Evolutionary conservation across 129 eudicot species (phyloP).

Genomic region (Glebionis coronaria): DNA sequence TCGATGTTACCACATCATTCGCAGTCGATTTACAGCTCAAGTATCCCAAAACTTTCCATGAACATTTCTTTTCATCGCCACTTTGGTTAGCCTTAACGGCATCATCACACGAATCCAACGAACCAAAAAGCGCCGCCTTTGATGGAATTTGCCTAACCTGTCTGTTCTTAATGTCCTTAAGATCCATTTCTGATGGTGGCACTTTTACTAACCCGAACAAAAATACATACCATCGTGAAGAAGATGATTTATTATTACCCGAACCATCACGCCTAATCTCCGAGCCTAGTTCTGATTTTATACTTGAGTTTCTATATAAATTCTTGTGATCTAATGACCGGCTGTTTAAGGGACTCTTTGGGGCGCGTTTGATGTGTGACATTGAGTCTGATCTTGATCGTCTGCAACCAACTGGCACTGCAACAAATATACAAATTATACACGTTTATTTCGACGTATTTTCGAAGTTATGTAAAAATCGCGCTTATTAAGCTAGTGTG

Average conservation of each 20-base stretch:
- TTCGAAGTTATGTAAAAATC: not conserved
- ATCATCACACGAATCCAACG: slow-evolving; percentile 23
- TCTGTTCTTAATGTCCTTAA: slow-evolving; percentile 64
- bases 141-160: slow-evolving; percentile 42
- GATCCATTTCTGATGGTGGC: slow-evolving; percentile 67
- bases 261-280: slow-evolving; percentile 33
- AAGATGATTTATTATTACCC: slow-evolving; percentile 37
- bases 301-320: slow-evolving; percentile 39
- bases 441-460: not conserved
- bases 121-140: slow-evolving; percentile 8
- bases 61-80: slow-evolving; percentile 31
- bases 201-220: slow-evolving; percentile 52
- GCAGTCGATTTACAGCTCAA: slow-evolving; percentile 61
- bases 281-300: slow-evolving; percentile 28
- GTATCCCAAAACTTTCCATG: slow-evolving; percentile 50
- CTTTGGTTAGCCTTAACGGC: slow-evolving; percentile 21
- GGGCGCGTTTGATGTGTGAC: slow-evolving; percentile 21
- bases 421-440: not conserved
- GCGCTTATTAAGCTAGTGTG: not conserved
- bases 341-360: slow-evolving; percentile 22
- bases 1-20: slow-evolving; percentile 45
- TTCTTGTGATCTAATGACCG: slow-evolving; percentile 46
- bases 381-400: slow-evolving; percentile 45
- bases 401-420: slow-evolving; percentile 23
- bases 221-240: slow-evolving; percentile 45